Conservation (phyloP, 768 basidiomycete species). For the Collybia sordida region DNA sequence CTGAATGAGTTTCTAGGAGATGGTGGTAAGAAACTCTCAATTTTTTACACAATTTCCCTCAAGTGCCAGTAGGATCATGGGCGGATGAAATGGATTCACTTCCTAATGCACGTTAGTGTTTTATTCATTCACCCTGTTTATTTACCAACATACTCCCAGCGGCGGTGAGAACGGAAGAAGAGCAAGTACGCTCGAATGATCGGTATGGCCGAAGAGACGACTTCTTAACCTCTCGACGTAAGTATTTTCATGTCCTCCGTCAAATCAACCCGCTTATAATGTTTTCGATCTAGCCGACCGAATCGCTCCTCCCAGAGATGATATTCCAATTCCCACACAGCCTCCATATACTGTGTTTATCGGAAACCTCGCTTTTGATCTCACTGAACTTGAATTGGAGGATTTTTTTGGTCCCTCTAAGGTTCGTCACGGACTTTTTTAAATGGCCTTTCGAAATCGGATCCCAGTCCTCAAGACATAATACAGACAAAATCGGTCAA, state of each 20-base stretch:
- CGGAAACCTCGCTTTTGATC: conserved; percentile 94
- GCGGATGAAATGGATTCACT: conserved; percentile 97
- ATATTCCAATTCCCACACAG: conserved; percentile 91
- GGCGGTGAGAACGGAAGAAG: conserved; percentile 69
- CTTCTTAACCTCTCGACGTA: conserved; percentile 61
- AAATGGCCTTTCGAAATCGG: neutral
- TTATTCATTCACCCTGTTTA: neutral
- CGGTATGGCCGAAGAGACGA: conserved; percentile 64
- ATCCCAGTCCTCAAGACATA: neutral
- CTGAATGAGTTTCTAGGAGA: conserved; percentile 92
- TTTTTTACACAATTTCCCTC: conserved; percentile 13
- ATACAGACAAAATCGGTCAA: conserved; percentile 78
- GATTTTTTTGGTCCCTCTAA: conserved; percentile 71
- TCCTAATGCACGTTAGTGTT: conserved; percentile 85
- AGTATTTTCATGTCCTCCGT: conserved; percentile 21
- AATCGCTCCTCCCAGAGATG: conserved; percentile 68
- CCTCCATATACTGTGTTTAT: conserved; percentile 97
- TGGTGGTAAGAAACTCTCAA: conserved; percentile 53
- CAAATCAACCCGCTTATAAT: conserved; percentile 11
- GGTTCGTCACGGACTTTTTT: conserved; percentile 33
- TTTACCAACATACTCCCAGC: conserved; percentile 41
- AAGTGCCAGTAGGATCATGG: conserved; percentile 76
- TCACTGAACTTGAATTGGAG: conserved; percentile 79
- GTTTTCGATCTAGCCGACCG: conserved; percentile 47
- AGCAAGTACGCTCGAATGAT: conserved; percentile 51